Evolutionary conservation across 2,329 filamentous ascomycete species (phyloP).

Genomic region (Orbilia oligospora): DNA sequence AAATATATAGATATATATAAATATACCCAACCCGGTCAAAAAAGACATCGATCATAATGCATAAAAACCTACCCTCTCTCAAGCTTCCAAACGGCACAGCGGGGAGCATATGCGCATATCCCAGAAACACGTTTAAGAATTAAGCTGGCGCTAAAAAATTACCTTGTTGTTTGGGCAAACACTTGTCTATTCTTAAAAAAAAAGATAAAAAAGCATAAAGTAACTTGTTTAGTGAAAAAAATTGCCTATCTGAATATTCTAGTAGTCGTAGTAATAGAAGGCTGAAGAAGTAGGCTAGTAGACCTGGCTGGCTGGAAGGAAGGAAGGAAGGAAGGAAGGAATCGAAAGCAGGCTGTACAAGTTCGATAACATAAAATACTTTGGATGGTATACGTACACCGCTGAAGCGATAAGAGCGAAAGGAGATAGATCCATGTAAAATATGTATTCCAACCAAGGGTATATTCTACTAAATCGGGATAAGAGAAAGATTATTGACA

Average conservation of each 20-base stretch:
- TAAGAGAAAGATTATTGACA: not conserved
- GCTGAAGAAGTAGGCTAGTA: not conserved
- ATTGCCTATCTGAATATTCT: not conserved
- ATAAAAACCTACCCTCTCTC: not conserved
- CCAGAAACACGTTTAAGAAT: too few species aligned
- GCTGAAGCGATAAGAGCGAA: conserved; percentile 13
- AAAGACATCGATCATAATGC: not conserved
- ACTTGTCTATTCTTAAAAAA: too few species aligned
- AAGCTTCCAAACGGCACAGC: not conserved
- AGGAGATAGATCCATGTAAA: conserved; percentile 2
- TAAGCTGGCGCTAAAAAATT: not conserved
- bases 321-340: too few species aligned
- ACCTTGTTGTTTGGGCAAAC: too few species aligned
- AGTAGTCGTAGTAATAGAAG: too few species aligned
- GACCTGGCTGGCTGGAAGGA: not conserved
- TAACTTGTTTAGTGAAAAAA: too few species aligned
- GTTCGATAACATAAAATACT: not conserved
- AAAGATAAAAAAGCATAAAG: too few species aligned
- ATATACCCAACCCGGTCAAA: too few species aligned
- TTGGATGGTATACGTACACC: not conserved
- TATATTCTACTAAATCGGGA: conserved; percentile 42
- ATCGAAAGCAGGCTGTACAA: conserved; percentile 34
- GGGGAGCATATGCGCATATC: not conserved
- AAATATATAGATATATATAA: too few species aligned
- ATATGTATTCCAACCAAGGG: conserved; percentile 16